Evolutionary conservation across 2,329 filamentous ascomycete genomes (phyloP).

Genomic region (Aspergillus nomiae): DNA sequence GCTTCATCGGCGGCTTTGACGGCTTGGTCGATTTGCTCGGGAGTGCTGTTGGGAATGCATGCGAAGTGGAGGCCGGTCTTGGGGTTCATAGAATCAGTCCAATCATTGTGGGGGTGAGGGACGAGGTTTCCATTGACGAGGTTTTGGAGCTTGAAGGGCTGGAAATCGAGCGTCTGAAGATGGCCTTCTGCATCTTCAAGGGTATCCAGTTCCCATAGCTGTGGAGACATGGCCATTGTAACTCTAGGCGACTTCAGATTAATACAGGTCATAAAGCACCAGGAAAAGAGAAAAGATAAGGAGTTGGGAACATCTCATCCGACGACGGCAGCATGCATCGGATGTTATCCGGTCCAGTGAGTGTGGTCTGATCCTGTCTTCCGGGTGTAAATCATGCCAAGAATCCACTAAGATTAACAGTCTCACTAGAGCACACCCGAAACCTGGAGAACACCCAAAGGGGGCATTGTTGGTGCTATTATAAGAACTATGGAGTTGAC

Average conservation of each 20-base stretch:
- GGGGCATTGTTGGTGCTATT: background rate
- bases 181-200: conserved; percentile 11
- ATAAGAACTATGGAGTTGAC: background rate
- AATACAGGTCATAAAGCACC: background rate
- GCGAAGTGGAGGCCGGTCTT: conserved; percentile 13
- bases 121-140: conserved; percentile 9
- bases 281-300: background rate
- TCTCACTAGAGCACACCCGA: background rate
- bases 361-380: background rate
- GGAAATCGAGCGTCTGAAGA: conserved; percentile 6
- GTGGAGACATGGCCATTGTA: background rate
- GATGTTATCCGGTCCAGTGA: background rate
- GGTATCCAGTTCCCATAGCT: conserved; percentile 11
- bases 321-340: background rate
- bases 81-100: conserved; percentile 9
- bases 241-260: background rate
- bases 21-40: conserved; percentile 15
- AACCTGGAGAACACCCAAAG: background rate
- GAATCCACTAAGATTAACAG: background rate
- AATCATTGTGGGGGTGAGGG: background rate
- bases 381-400: background rate
- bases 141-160: conserved; percentile 12
- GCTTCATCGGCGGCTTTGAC: conserved; percentile 18
- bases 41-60: conserved; percentile 11
- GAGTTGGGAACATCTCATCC: background rate